Conservation (phyloP, 1,284 basidiomycete genomes). For the Hemileia vastatrix region DNA sequence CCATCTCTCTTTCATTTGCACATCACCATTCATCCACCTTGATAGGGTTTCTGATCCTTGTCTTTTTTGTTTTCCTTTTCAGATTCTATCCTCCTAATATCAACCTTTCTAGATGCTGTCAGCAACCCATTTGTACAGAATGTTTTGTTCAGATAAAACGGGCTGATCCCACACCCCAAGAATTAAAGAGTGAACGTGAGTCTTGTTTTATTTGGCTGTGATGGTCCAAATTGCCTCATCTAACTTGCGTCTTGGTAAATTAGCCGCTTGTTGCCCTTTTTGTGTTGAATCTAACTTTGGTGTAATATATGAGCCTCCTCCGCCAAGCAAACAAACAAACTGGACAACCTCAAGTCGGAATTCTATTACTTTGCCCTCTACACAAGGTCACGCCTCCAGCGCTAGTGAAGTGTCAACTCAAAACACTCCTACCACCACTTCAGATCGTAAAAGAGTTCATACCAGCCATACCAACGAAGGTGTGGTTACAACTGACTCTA, state of each 20-base stretch:
- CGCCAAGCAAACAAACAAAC: constrained; percentile 66
- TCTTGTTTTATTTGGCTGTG: no score
- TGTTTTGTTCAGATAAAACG: constrained; percentile 99
- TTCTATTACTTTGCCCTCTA: neutral
- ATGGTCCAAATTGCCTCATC: constrained; percentile 54
- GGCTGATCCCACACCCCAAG: constrained; percentile 63
- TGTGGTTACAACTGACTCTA: constrained; percentile 38
- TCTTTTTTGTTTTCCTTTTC: constrained; percentile 39
- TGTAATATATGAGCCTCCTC: constrained; percentile 74
- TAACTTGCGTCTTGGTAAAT: constrained; percentile 34
- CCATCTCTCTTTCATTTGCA: no score
- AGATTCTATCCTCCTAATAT: constrained; percentile 87
- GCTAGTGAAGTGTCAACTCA: neutral
- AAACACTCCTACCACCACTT: neutral
- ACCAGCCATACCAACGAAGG: constrained; percentile 54
- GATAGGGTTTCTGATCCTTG: no score
- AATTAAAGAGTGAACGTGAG: constrained; percentile 21
- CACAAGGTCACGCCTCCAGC: neutral
- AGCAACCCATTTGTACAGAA: constrained; percentile 96
- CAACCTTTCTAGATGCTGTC: constrained; percentile 92
- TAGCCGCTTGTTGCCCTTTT: constrained; percentile 75
- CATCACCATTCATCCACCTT: no score
- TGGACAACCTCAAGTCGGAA: constrained; percentile 52
- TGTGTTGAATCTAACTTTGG: constrained; percentile 97
- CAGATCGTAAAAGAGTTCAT: no score